Evolutionary conservation across 1,284 basidiomycete species (phyloP).

Genomic region (Afroboletus lepidellus): DNA sequence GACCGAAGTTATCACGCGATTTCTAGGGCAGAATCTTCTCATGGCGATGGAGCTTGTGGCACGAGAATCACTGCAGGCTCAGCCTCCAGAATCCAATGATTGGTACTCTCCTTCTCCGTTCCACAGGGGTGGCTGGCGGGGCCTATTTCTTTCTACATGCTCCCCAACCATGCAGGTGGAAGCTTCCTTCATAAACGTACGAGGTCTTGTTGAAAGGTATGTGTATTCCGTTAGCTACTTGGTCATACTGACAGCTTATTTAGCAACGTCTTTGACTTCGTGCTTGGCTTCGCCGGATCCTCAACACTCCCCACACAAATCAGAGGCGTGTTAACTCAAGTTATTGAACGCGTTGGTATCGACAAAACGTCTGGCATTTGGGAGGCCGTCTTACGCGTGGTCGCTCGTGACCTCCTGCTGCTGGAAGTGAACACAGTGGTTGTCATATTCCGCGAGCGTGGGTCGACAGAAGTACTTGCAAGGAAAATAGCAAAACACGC

Average conservation of each 20-base stretch:
- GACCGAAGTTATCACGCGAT: not conserved
- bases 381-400: not conserved
- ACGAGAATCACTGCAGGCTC: accelerated
- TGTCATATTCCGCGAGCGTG: not conserved
- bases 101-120: not conserved
- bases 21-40: not conserved
- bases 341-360: not conserved
- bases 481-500: not conserved
- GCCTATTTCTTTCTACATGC: not conserved
- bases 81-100: accelerated
- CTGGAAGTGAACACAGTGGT: not conserved
- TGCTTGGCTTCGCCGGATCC: not conserved
- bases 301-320: not conserved
- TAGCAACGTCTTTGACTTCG: not conserved
- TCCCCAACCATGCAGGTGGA: not conserved
- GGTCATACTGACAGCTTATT: accelerated
- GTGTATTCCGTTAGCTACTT: not conserved
- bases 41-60: not conserved
- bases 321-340: not conserved
- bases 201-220: not conserved
- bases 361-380: not conserved
- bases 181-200: not conserved
- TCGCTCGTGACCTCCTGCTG: not conserved
- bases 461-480: not conserved
- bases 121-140: not conserved